Evolutionary conservation across 257 asterid genomes (phyloP), one percentile per base, ranked within the genome.

Genomic region (Perilla frutescens): DNA sequence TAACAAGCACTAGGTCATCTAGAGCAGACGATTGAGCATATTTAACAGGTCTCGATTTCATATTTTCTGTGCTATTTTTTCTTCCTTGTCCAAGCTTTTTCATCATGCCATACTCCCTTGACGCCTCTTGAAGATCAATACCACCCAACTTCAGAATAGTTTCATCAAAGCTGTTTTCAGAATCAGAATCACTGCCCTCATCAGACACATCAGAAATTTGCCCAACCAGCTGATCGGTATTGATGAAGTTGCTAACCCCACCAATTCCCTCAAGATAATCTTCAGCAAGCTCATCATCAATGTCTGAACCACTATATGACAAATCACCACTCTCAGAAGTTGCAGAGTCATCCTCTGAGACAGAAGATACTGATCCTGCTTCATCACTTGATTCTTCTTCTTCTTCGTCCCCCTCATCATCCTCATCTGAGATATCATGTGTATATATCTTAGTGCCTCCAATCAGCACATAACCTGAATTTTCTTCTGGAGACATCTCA

Each of bases 181-280:
- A 66, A 62, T 70, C 80, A 50, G 82, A 66, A 62, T 70, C 78
- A 78, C 72, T 71, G 44, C 58, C 76, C 71, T 77, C 85, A 54
- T 80, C 87, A 65, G 81, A 81, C 12, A 68, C 61, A 73, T 77
- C 65, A 45, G 85, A 76, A 56, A 68, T 73, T 65, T 59, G 77
- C 66, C 85, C 90, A 60, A 82, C 82, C 78, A 94, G 82, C 82
- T 76, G 81, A 84, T 76, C 87, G 61, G 89, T 85, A 77, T 89
- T 84, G 61, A 91, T 68, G 49, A 76, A 55, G 62, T 83, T 62
- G 32, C 62, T 60, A 80, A 54, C 69, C 41, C 95, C 96, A 48
- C 96, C 97, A 70, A 84, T 91, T 55, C 99, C 89, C 80, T 90
- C 93, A 68, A 84, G 81, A 80, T 91, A 94, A 90, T 94, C 99